Evolutionary conservation across 2,329 filamentous ascomycete species (phyloP).

Genomic region (Alternaria solani): DNA sequence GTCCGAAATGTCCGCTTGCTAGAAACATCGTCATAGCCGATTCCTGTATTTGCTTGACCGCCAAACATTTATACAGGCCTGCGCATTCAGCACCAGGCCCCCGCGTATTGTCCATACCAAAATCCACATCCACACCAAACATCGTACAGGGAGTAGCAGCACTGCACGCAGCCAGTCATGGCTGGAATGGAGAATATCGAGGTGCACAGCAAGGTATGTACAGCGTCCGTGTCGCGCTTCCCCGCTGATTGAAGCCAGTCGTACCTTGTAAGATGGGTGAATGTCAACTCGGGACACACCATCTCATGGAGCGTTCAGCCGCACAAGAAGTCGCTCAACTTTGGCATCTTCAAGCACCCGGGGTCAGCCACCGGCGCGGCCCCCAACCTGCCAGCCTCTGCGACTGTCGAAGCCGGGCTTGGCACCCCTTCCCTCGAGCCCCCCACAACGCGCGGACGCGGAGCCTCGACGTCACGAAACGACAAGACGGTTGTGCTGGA

Average conservation of each 20-base stretch:
- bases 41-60: constrained; percentile 9
- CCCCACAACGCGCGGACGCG: constrained; percentile 61
- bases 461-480: constrained; percentile 66
- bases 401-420: constrained; percentile 41
- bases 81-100: constrained; percentile 11
- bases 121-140: not conserved
- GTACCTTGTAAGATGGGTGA: constrained; percentile 97
- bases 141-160: not conserved
- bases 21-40: not conserved
- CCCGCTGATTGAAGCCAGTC: constrained; percentile 66
- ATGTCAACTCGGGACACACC: constrained; percentile 86
- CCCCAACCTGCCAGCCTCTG: constrained; percentile 48
- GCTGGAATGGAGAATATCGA: constrained; percentile 96
- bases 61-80: constrained; percentile 5
- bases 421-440: constrained; percentile 61
- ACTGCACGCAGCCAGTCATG: constrained; percentile 62
- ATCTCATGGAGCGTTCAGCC: constrained; percentile 98
- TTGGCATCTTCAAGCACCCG: constrained; percentile 97
- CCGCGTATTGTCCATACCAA: constrained; percentile 7
- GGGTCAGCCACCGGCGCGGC: constrained; percentile 68
- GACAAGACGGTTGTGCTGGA: constrained; percentile 75
- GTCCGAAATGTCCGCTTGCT: constrained; percentile 12
- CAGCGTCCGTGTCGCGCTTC: constrained; percentile 1
- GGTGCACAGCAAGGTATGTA: constrained; percentile 90
- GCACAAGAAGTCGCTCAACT: constrained; percentile 98